phyloP scores from a whole-genome alignment of 257 asterid species.

The Perilla frutescens region DNA sequence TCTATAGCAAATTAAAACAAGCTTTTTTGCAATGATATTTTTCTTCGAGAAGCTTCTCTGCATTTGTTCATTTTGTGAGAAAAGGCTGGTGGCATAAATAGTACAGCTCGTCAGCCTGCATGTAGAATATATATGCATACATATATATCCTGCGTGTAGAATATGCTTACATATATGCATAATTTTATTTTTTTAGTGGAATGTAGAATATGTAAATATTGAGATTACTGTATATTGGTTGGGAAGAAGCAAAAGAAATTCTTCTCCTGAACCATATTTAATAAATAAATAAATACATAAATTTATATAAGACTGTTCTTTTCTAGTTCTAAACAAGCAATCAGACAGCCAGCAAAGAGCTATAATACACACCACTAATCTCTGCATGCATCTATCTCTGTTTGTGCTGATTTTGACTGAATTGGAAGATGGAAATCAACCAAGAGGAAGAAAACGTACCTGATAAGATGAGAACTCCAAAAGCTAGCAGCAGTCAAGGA shows the following conservation, averaged over 20 bases:
- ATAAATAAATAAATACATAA: background rate
- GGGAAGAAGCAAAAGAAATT: background rate
- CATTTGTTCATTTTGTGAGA: background rate
- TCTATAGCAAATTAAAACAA: constrained; percentile 3
- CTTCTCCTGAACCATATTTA: background rate
- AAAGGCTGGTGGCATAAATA: constrained; percentile 6
- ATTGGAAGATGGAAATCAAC: too few species aligned
- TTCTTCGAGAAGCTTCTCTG: background rate
- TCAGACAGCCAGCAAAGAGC: too few species aligned
- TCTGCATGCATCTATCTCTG: too few species aligned
- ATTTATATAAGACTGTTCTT: background rate
- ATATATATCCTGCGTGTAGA: background rate
- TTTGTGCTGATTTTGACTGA: too few species aligned
- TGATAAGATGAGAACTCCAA: too few species aligned
- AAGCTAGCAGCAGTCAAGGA: too few species aligned
- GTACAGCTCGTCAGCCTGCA: background rate
- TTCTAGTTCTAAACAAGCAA: background rate
- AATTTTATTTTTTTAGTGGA: background rate
- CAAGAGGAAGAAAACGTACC: too few species aligned
- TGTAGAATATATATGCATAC: background rate
- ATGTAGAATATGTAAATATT: background rate
- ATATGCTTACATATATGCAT: too few species aligned
- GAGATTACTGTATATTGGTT: background rate
- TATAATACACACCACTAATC: too few species aligned
- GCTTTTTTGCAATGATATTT: background rate